A percentile compares a stretch with the other conserved stretches of the same genome.
Evolutionary conservation across 1,284 basidiomycete species (phyloP).

Genomic region (Trichosporon faecale): DNA sequence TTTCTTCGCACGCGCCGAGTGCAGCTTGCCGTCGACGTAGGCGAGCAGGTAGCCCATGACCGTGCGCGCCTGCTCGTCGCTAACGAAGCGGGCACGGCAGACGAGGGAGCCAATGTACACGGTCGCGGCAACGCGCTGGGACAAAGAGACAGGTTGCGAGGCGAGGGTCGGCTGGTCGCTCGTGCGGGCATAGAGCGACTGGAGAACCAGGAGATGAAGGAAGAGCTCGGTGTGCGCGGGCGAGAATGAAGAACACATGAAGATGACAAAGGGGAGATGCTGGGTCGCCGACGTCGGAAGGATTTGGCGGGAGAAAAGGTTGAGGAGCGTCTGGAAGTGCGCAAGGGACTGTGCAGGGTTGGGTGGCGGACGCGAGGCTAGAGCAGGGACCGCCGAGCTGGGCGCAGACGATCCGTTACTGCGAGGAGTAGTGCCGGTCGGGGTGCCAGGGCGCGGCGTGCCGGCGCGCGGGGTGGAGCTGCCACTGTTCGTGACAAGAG

Average conservation of each 20-base stretch:
- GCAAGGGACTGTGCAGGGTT: conserved; percentile 47
- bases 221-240: conserved; percentile 88
- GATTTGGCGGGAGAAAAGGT: conserved; percentile 89
- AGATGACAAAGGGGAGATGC: conserved; percentile 94
- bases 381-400: conserved; percentile 16
- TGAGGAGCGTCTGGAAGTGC: conserved; percentile 82
- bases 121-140: conserved; percentile 72
- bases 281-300: conserved; percentile 94
- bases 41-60: conserved; percentile 81
- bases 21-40: conserved; percentile 72
- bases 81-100: conserved; percentile 82
- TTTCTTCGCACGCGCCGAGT: conserved; percentile 58
- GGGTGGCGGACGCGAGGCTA: conserved; percentile 23
- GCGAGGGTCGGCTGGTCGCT: conserved; percentile 52
- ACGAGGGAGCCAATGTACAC: conserved; percentile 92
- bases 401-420: conserved; percentile 2
- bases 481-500: conserved; percentile 29
- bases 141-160: conserved; percentile 37
- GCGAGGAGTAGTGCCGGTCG: conserved; percentile 5
- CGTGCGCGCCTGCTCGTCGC: conserved; percentile 67
- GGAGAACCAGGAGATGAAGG: conserved; percentile 84
- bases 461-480: conserved; percentile 37
- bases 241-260: conserved; percentile 90
- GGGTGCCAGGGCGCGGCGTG: conserved; percentile 26
- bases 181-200: conserved; percentile 75